These are phyloP conservation scores for Cardiospermum halicacabum DNA, from an alignment of 345 rosid species.

Conservation along the genomic window DNA sequence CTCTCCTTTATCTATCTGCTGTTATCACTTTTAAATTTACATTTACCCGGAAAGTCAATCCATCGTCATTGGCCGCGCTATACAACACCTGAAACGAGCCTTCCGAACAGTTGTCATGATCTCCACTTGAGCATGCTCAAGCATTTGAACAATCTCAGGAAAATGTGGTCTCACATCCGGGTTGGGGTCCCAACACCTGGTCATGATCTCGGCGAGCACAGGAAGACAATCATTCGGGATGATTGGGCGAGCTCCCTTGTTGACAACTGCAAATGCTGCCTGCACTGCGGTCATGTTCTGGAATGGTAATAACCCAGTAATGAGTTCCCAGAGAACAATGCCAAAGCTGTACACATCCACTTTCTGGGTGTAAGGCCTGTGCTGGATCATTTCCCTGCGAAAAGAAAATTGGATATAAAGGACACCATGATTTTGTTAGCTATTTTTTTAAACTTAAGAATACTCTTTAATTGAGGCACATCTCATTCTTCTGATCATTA, in stretches of 20 bases:
- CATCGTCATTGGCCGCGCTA: constrained; percentile 34
- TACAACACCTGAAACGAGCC: constrained; percentile 48
- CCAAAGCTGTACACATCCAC: constrained; percentile 51
- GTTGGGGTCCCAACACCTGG: constrained; percentile 38
- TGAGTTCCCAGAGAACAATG: constrained; percentile 45
- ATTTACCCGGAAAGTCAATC: constrained; percentile 20
- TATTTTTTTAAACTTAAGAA: not conserved
- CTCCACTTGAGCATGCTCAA: constrained; percentile 32
- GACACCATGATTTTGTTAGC: not conserved
- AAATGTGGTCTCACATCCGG: constrained; percentile 39
- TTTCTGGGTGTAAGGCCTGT: constrained; percentile 40
- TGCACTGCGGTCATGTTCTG: constrained; percentile 46
- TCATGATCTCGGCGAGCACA: constrained; percentile 34
- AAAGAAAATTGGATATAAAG: not conserved
- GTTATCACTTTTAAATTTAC: constrained; percentile 10
- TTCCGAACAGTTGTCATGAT: constrained; percentile 36
- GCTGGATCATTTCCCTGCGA: constrained; percentile 45
- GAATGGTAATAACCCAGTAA: constrained; percentile 38
- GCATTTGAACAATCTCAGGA: constrained; percentile 31
- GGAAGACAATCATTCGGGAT: constrained; percentile 34
- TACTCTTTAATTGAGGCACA: not conserved
- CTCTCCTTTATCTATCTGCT: not conserved
- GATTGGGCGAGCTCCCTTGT: constrained; percentile 35
- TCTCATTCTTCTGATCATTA: not conserved
- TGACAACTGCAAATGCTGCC: constrained; percentile 44